Percentiles rank a stretch among this genome's conserved stretches.
phyloP scores from a whole-genome alignment of 345 rosid genomes.

The Laguncularia racemosa region DNA sequence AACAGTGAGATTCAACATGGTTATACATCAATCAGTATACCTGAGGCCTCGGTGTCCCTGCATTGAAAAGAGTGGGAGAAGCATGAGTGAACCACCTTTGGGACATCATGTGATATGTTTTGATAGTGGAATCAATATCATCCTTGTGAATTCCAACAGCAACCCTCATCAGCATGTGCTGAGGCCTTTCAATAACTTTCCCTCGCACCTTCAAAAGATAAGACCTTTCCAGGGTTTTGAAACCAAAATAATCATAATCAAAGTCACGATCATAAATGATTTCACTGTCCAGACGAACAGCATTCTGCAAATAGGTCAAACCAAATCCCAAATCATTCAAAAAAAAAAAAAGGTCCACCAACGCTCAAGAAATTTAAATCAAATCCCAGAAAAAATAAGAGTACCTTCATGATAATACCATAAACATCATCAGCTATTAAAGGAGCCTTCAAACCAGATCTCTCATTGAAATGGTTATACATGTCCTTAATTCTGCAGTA shows the following conservation, averaged over 20 bases:
- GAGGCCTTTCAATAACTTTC: slow-evolving; percentile 82
- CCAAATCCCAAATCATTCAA: background rate
- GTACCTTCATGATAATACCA: slow-evolving; percentile 82
- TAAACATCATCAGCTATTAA: slow-evolving; percentile 86
- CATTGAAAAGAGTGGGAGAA: slow-evolving; percentile 88
- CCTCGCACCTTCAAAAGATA: slow-evolving; percentile 85
- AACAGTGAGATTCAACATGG: background rate
- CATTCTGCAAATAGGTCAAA: slow-evolving; percentile 42
- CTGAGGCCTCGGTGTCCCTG: slow-evolving; percentile 89
- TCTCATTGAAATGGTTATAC: slow-evolving; percentile 66
- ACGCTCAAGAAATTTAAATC: background rate
- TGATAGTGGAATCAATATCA: slow-evolving; percentile 62
- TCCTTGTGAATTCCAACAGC: slow-evolving; percentile 80
- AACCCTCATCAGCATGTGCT: slow-evolving; percentile 96
- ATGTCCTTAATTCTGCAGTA: slow-evolving; percentile 68
- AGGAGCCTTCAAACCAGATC: slow-evolving; percentile 75
- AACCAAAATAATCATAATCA: slow-evolving; percentile 91
- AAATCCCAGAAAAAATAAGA: background rate
- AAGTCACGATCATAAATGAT: slow-evolving; percentile 88
- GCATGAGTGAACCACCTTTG: slow-evolving; percentile 98
- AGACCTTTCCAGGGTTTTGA: slow-evolving; percentile 89
- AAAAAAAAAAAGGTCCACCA: background rate
- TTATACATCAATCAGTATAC: slow-evolving; percentile 17
- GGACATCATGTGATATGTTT: slow-evolving; percentile 87
- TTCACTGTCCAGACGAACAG: slow-evolving; percentile 75